These are phyloP conservation scores for Vicia sativa DNA, from an alignment of 306 rosid species.

Conservation along the genomic window DNA sequence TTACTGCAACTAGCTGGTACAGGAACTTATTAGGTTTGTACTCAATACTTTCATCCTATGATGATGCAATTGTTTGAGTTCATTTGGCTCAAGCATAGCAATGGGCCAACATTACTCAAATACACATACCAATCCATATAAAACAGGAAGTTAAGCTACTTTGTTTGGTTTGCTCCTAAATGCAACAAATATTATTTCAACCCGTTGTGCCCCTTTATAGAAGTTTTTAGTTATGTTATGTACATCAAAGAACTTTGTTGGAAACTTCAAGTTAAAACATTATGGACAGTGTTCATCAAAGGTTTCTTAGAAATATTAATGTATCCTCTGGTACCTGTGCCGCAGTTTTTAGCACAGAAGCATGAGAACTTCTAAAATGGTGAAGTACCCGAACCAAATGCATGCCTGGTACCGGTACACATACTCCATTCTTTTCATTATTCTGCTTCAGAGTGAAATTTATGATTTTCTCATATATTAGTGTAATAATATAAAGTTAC, in stretches of 20 bases:
- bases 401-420: no score
- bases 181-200: neutral
- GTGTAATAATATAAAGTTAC: no score
- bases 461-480: no score
- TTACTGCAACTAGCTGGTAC: neutral
- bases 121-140: neutral
- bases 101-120: neutral
- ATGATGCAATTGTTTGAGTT: neutral
- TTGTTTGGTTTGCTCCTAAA: neutral
- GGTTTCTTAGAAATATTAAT: neutral
- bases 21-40: neutral
- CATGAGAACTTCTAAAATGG: no score
- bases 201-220: neutral
- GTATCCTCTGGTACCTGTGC: neutral
- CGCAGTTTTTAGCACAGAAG: neutral
- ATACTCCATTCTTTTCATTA: no score
- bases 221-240: neutral
- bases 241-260: conserved; percentile 15
- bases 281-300: neutral
- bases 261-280: neutral
- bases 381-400: no score
- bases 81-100: neutral
- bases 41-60: neutral
- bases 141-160: neutral
- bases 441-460: no score